phyloP scores from a whole-genome alignment of 805 yeast genomes.

The Debaryomyces hansenii region DNA sequence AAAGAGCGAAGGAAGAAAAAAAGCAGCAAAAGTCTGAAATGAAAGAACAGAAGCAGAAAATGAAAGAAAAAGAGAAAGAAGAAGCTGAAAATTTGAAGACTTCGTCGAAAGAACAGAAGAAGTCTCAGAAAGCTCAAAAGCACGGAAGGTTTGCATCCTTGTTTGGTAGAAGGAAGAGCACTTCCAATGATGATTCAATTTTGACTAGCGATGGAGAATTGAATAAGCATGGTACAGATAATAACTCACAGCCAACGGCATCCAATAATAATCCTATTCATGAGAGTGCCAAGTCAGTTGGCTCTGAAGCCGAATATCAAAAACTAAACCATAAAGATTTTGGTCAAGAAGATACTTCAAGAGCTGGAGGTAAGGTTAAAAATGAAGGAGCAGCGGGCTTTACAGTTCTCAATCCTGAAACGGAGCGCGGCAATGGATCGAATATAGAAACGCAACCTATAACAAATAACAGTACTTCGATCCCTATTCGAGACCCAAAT shows the following conservation, averaged over 20 bases:
- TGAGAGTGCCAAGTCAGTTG: no score
- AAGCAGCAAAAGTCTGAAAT: conserved; percentile 8
- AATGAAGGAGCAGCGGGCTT: no score
- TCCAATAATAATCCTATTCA: no score
- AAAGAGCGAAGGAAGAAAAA: conserved; percentile 25
- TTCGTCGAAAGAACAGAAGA: neutral
- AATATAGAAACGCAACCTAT: no score
- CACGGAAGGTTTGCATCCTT: neutral
- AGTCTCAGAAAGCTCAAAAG: neutral
- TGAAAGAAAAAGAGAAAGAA: neutral
- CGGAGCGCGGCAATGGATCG: no score
- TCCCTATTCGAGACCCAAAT: no score
- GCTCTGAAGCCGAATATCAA: no score
- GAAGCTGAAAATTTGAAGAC: neutral
- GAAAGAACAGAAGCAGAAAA: conserved; percentile 1
- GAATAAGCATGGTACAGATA: neutral
- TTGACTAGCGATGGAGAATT: neutral
- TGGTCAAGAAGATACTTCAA: no score
- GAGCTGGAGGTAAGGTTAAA: no score
- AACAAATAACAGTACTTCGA: no score
- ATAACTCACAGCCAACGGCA: neutral
- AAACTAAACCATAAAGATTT: no score
- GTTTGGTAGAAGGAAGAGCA: neutral
- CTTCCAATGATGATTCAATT: neutral
- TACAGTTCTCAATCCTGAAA: no score